phyloP scores from a whole-genome alignment of 768 basidiomycete genomes.

The Rhodotorula taiwanensis region DNA sequence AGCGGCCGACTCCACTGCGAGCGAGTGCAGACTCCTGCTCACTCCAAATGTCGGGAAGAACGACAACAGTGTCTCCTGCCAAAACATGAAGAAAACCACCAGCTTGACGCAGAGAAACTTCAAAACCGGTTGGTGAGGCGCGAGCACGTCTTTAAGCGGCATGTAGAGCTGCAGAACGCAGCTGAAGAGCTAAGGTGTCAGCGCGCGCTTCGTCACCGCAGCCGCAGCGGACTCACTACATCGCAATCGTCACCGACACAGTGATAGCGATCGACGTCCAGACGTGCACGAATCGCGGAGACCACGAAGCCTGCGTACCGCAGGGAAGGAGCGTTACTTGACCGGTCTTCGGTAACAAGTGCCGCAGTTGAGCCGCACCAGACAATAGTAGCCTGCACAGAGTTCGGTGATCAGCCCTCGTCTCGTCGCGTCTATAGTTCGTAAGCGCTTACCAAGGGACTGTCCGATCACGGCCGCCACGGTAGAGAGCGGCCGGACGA shows the following conservation, averaged over 20 bases:
- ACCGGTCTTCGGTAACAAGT: too few relatives aligned
- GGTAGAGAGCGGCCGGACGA: constrained; percentile 27
- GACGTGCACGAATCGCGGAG: constrained; percentile 60
- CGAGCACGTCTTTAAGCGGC: constrained; percentile 53
- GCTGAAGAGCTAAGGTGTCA: not conserved
- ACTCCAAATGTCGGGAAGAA: constrained; percentile 53
- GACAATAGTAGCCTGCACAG: constrained; percentile 58
- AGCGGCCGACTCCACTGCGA: too few relatives aligned
- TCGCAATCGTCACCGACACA: constrained; percentile 64
- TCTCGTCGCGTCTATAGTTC: not conserved
- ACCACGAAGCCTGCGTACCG: constrained; percentile 53
- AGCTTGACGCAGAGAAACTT: constrained; percentile 46
- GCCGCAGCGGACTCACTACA: constrained; percentile 50
- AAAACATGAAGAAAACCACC: constrained; percentile 49
- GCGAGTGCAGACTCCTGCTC: too few relatives aligned
- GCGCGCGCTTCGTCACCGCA: not conserved
- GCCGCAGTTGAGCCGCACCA: constrained; percentile 42
- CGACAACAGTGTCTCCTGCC: constrained; percentile 58
- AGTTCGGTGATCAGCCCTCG: not conserved
- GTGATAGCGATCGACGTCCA: constrained; percentile 57
- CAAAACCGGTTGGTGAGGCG: constrained; percentile 57
- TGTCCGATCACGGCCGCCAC: constrained; percentile 54
- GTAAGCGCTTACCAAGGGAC: constrained; percentile 43
- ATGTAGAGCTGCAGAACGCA: constrained; percentile 62
- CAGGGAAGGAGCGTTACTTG: too few relatives aligned